phyloP scores from a whole-genome alignment of 2,329 filamentous ascomycete genomes.

The Daldinia sp. region DNA sequence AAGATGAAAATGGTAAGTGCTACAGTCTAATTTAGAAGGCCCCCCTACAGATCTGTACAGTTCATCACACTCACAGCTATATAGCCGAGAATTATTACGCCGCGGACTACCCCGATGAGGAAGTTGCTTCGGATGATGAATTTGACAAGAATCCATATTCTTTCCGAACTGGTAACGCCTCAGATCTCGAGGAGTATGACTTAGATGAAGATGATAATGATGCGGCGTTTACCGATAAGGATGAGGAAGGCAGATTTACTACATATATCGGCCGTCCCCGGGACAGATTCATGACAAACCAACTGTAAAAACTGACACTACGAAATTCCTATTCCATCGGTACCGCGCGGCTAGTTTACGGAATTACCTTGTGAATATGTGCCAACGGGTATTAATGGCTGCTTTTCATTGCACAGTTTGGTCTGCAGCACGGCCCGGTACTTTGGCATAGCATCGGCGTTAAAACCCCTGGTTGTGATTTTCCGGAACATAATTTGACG shows the following conservation, averaged over 20 bases:
- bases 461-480: constrained; percentile 12
- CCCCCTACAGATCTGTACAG: background rate
- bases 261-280: constrained; percentile 48
- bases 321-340: constrained; percentile 4
- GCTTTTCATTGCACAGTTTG: constrained; percentile 15
- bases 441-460: constrained; percentile 20
- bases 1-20: constrained; percentile 68
- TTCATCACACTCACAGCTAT: constrained; percentile 4
- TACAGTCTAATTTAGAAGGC: background rate
- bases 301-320: constrained; percentile 31
- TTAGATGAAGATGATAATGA: constrained; percentile 49
- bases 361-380: constrained; percentile 8
- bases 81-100: constrained; percentile 80
- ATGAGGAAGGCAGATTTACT: constrained; percentile 37
- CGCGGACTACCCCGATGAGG: constrained; percentile 82
- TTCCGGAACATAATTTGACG: constrained; percentile 17
- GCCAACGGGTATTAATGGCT: constrained; percentile 13
- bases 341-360: constrained; percentile 33
- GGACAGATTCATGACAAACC: constrained; percentile 48
- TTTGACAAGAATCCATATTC: constrained; percentile 64
- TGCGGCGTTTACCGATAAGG: constrained; percentile 45
- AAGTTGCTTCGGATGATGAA: constrained; percentile 76
- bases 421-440: constrained; percentile 15
- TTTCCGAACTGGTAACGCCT: constrained; percentile 62
- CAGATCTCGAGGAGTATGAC: constrained; percentile 64